Conservation (phyloP, 2,329 filamentous ascomycete genomes). For the Fusarium nurragi region DNA sequence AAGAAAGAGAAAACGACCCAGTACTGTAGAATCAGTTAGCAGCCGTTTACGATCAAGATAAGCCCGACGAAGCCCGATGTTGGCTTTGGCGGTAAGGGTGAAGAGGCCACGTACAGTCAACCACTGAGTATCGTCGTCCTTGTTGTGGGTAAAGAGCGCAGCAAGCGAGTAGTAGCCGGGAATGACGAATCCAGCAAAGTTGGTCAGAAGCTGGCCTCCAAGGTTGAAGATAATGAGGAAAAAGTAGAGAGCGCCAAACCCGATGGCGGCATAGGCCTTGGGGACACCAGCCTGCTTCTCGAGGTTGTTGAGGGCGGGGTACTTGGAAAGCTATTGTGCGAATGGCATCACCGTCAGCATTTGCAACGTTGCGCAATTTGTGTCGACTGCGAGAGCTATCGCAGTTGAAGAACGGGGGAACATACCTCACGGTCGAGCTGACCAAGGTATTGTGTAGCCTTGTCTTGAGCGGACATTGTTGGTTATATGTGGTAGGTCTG, state of each 20-base stretch:
- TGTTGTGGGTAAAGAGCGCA: conserved; percentile 76
- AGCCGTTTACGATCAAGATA: conserved; percentile 3
- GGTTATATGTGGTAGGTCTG: conserved; percentile 42
- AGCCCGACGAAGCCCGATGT: conserved; percentile 1
- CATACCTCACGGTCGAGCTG: conserved; percentile 86
- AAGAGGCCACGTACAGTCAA: conserved; percentile 66
- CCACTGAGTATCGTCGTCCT: conserved; percentile 85
- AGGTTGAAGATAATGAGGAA: conserved; percentile 95
- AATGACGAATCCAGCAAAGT: conserved; percentile 83
- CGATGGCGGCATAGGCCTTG: conserved; percentile 85
- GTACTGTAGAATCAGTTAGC: conserved; percentile 67
- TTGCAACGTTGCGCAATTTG: conserved; percentile 28
- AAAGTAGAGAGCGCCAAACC: conserved; percentile 81
- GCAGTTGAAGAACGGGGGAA: conserved; percentile 29
- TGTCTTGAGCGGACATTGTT: conserved; percentile 77
- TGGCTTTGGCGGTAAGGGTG: conserved; percentile 3
- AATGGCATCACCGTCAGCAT: conserved; percentile 42
- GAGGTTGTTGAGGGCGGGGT: conserved; percentile 83
- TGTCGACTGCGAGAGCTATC: conserved; percentile 17
- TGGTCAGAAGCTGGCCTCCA: conserved; percentile 86
- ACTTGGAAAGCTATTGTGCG: conserved; percentile 77
- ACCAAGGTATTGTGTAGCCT: conserved; percentile 78
- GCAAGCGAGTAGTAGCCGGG: conserved; percentile 86
- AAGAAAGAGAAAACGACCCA: conserved; percentile 88
- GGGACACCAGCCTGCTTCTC: conserved; percentile 85